A percentile compares a stretch with the other conserved stretches of the same genome.
Evolutionary conservation across 495 filamentous ascomycete genomes (phyloP).

Genomic region (Hypomontagnella submonticulosa): DNA sequence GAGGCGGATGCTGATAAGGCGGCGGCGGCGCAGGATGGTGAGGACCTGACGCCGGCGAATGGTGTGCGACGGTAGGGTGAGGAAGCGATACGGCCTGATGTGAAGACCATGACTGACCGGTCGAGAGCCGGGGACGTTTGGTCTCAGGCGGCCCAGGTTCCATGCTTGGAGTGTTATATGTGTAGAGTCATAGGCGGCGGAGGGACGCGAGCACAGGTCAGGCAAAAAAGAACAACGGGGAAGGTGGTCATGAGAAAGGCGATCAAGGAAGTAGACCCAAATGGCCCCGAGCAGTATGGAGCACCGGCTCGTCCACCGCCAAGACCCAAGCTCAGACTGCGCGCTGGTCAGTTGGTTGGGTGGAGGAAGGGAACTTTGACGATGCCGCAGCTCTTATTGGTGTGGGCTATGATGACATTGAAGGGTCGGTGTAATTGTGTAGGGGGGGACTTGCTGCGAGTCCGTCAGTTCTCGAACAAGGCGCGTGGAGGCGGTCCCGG

Average conservation of each 20-base stretch:
- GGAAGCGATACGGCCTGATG: conserved; percentile 59
- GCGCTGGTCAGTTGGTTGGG: conserved; percentile 47
- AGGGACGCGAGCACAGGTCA: conserved; percentile 49
- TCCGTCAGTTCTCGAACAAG: conserved; percentile 46
- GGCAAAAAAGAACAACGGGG: conserved; percentile 55
- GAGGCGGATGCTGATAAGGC: conserved; percentile 55
- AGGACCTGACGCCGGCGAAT: conserved; percentile 49
- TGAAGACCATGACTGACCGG: conserved; percentile 56
- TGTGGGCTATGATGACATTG: conserved; percentile 46
- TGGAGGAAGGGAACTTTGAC: conserved; percentile 45
- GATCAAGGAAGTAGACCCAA: conserved; percentile 46
- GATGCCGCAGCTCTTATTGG: conserved; percentile 48
- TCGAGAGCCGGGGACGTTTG: conserved; percentile 61
- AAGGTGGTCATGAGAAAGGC: conserved; percentile 53
- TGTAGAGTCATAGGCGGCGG: conserved; percentile 48
- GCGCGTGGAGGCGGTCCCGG: conserved; percentile 45
- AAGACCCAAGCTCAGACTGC: conserved; percentile 46
- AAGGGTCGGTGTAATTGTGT: conserved; percentile 47
- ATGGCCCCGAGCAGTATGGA: conserved; percentile 43
- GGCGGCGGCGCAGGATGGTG: conserved; percentile 56
- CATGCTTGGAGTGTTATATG: conserved; percentile 62
- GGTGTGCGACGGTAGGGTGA: conserved; percentile 57
- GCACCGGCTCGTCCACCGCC: conserved; percentile 44
- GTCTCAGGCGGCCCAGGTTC: conserved; percentile 59
- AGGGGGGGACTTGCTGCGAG: conserved; percentile 41